These are phyloP conservation scores for Mucor irregularis DNA, from an alignment of 371 early-diverging fungal species.

Conservation along the genomic window DNA sequence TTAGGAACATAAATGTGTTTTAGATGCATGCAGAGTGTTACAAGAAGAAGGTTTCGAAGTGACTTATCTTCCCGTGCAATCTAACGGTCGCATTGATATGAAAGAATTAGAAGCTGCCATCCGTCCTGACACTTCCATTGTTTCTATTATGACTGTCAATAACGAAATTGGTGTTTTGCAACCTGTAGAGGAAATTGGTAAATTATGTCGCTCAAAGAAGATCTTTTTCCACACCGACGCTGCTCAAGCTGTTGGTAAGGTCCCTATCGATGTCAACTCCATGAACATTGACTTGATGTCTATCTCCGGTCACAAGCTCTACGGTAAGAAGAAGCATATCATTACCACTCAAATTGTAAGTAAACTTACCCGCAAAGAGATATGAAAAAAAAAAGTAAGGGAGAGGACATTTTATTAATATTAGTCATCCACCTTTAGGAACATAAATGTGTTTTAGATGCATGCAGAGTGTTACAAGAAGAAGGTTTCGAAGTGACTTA, in stretches of 20 bases:
- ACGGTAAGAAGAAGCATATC: slow-evolving; percentile 98
- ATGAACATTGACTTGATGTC: slow-evolving; percentile 98
- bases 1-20: slow-evolving; percentile 99
- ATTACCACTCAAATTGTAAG: slow-evolving; percentile 95
- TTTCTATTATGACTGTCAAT: slow-evolving; percentile 98
- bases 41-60: slow-evolving; percentile 98
- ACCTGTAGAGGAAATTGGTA: slow-evolving; percentile 95
- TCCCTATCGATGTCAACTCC: slow-evolving; percentile 94
- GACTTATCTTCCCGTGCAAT: slow-evolving; percentile 95
- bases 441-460: slow-evolving; percentile 99
- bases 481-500: slow-evolving; percentile 99
- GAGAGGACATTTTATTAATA: too few relatives aligned
- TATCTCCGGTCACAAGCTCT: slow-evolving; percentile 99
- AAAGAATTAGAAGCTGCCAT: slow-evolving; percentile 85
- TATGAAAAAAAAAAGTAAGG: not conserved
- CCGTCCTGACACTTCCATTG: slow-evolving; percentile 91
- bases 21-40: slow-evolving; percentile 98
- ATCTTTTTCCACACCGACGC: slow-evolving; percentile 99
- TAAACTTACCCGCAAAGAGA: not conserved
- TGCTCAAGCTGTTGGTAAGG: slow-evolving; percentile 99
- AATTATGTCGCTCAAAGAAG: slow-evolving; percentile 83
- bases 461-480: slow-evolving; percentile 96
- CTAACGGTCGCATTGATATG: slow-evolving; percentile 56
- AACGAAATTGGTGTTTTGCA: slow-evolving; percentile 99
- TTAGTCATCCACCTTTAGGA: slow-evolving; percentile 80